A percentile compares a stretch with the other conserved stretches of the same genome.
Evolutionary conservation across 2,329 filamentous ascomycete species (phyloP).

Genomic region (Aspergillus bombycis): DNA sequence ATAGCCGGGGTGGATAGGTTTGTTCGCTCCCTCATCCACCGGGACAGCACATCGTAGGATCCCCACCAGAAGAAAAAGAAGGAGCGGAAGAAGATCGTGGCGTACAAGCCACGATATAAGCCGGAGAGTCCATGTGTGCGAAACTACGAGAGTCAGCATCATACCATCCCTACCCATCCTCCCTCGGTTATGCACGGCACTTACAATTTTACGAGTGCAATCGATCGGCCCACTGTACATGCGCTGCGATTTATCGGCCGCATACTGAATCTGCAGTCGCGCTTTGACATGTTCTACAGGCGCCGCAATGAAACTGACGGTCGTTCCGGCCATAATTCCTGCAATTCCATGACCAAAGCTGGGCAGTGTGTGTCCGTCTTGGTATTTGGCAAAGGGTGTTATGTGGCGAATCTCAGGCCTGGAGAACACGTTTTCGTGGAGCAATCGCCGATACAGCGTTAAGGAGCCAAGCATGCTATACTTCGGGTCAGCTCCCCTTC

Average conservation of each 20-base stretch:
- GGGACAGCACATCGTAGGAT: slow-evolving; percentile 85
- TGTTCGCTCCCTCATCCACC: slow-evolving; percentile 68
- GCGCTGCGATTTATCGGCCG: slow-evolving; percentile 73
- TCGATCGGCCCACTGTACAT: slow-evolving; percentile 87
- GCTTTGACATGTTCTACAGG: slow-evolving; percentile 96
- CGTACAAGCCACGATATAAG: slow-evolving; percentile 80
- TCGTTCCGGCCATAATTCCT: slow-evolving; percentile 82
- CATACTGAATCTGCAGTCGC: slow-evolving; percentile 91
- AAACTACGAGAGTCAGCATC: slow-evolving; percentile 34
- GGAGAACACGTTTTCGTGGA: slow-evolving; percentile 78
- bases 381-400: slow-evolving; percentile 40
- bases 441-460: slow-evolving; percentile 81
- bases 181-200: slow-evolving; percentile 11
- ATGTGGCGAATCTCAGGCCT: slow-evolving; percentile 50
- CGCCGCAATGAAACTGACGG: slow-evolving; percentile 89
- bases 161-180: background rate
- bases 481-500: slow-evolving; percentile 22
- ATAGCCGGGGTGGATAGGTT: slow-evolving; percentile 73
- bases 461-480: slow-evolving; percentile 82
- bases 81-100: slow-evolving; percentile 84
- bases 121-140: slow-evolving; percentile 72
- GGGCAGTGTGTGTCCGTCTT: slow-evolving; percentile 61
- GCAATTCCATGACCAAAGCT: slow-evolving; percentile 83
- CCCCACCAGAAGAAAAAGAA: slow-evolving; percentile 99
- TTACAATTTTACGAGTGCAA: slow-evolving; percentile 67